Evolutionary conservation across 2,329 filamentous ascomycete genomes (phyloP), one percentile per base, ranked within the genome.

Genomic region (Apiospora aurea): DNA sequence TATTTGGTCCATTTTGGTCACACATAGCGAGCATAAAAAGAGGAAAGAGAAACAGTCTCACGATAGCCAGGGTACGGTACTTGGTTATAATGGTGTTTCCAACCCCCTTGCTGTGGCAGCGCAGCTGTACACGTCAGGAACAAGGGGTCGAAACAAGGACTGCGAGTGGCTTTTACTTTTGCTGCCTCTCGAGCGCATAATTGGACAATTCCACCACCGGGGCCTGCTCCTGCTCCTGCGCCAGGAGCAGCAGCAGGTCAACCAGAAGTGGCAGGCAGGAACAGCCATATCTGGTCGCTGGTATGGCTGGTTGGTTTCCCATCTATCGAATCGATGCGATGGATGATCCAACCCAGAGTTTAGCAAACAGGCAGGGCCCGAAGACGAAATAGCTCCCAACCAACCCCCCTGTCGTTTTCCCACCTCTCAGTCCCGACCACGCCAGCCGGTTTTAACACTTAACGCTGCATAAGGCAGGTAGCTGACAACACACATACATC

Each of bases 131-230:
- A 49, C 57, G 57, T 64, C 57, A 64, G 57, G 57, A 41, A 41
- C 57, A 21, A 41, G 57, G 57, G 34, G 57, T 64, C 29, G 8
- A 41, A 64, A 64, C 57, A 64, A 64, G 57, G 18, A 64, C 29
- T 11, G 21, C 4, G 21, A n/a, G 57, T 64, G 57, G 29, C 18
- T 21, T 38, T 38, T 34, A 61, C 18, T n/a, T 64, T 64, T 64
- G 8, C 57, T 64, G 41, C 10, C 41, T 41, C 34, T 41, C 11
- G 34, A n/a, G 57, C 29, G 29, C 57, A 41, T 64, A 13, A 64
- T 64, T 64, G 57, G 34, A 6, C 34, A 38, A 13, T 41, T 21
- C 11, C 10, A n/a, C 8, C 34, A 18, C 57, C 41, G 34, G 13
- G 53, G 34, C 57, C 41, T 38, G 11, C 3, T n/a, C n/a, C n/a